These are phyloP conservation scores for Dactylellina sp. DNA, from an alignment of 2,329 filamentous ascomycete species.

Conservation along the genomic window DNA sequence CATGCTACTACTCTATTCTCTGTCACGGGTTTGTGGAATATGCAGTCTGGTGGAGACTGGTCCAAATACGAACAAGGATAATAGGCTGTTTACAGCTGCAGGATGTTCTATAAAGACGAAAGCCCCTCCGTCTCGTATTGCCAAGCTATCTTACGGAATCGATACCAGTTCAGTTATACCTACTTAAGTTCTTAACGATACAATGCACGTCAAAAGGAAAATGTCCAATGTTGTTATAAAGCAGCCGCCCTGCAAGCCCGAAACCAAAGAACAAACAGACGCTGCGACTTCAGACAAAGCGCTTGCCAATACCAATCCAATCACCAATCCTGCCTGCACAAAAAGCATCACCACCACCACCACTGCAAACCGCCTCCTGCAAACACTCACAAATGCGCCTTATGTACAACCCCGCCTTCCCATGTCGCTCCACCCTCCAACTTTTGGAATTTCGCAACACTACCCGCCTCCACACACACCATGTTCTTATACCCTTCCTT, in stretches of 20 bases:
- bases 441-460: conserved; percentile 82
- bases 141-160: too few relatives aligned
- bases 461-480: conserved; percentile 92
- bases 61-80: too few relatives aligned
- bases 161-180: too few relatives aligned
- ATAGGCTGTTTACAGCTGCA: too few relatives aligned
- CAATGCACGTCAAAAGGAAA: background rate
- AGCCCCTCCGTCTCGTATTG: too few relatives aligned
- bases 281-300: background rate
- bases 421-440: conserved; percentile 81
- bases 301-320: background rate
- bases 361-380: background rate
- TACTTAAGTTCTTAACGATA: too few relatives aligned
- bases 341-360: background rate
- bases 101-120: too few relatives aligned
- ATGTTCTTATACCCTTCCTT: conserved; percentile 92
- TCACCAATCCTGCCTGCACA: background rate
- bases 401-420: conserved; percentile 68
- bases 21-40: too few relatives aligned
- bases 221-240: background rate
- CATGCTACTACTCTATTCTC: too few relatives aligned
- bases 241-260: background rate
- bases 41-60: too few relatives aligned
- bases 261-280: background rate
- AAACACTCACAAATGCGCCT: conserved; percentile 43